Evolutionary conservation across 352 stramenopile genomes (phyloP).

Genomic region (Phytophthora meadii): DNA sequence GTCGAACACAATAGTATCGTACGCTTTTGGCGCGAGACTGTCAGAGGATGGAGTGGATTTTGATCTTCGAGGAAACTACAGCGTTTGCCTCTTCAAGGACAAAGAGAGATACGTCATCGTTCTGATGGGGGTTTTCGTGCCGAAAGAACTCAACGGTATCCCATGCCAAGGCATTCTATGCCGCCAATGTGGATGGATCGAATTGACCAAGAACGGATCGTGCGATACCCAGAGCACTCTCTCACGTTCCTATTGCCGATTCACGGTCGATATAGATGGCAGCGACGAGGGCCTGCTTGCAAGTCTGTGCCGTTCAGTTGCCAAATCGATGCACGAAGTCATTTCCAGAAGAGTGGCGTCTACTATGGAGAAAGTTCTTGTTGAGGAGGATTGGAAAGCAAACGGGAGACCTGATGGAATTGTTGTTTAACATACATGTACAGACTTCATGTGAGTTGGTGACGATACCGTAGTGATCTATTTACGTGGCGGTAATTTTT

Average conservation of each 20-base stretch:
- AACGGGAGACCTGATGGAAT: not conserved
- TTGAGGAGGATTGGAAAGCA: not conserved
- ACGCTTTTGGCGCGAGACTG: not conserved
- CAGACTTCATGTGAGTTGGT: no score
- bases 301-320: not conserved
- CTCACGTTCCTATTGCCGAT: not conserved
- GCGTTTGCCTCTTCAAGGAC: not conserved
- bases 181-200: not conserved
- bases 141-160: not conserved
- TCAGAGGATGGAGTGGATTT: not conserved
- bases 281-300: no score
- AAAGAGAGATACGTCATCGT: not conserved
- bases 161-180: not conserved
- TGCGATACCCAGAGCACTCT: not conserved
- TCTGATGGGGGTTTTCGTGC: not conserved
- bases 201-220: not conserved
- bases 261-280: not conserved
- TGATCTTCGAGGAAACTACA: not conserved
- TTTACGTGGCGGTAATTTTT: no score
- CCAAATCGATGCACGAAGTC: not conserved
- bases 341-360: not conserved
- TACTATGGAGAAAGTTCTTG: not conserved
- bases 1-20: not conserved
- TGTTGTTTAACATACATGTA: not conserved
- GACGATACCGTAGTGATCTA: no score